These are phyloP conservation scores for Coniella lustricola DNA, from an alignment of 2,329 filamentous ascomycete species.

Conservation along the genomic window DNA sequence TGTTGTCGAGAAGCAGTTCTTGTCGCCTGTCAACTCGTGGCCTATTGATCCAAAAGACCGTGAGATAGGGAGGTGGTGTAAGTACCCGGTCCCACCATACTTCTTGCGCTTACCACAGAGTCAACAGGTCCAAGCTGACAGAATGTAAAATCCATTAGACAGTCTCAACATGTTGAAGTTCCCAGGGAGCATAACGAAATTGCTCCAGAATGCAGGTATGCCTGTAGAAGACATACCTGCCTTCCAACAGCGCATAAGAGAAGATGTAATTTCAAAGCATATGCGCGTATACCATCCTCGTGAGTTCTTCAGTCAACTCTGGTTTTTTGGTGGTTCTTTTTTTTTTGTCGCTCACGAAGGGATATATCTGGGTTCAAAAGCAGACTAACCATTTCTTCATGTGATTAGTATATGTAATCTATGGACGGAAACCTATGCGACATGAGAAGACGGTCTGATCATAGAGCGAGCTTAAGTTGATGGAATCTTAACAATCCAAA, in stretches of 20 bases:
- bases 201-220: not conserved
- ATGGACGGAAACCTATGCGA: too few relatives aligned
- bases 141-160: not conserved
- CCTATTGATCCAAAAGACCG: not conserved
- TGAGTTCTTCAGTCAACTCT: not conserved
- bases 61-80: conserved; percentile 5
- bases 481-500: too few relatives aligned
- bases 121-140: too few relatives aligned
- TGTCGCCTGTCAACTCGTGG: conserved; percentile 3
- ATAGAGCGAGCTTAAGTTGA: too few relatives aligned
- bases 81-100: too few relatives aligned
- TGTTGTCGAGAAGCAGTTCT: conserved; percentile 20
- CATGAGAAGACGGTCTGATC: too few relatives aligned
- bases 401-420: too few relatives aligned
- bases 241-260: not conserved
- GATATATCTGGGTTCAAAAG: too few relatives aligned
- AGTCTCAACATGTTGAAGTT: conserved; percentile 4
- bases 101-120: too few relatives aligned
- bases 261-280: not conserved
- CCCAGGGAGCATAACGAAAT: not conserved
- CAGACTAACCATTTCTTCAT: too few relatives aligned
- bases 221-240: not conserved
- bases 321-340: too few relatives aligned
- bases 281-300: conserved; percentile 7
- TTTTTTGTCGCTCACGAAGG: too few relatives aligned